phyloP scores from a whole-genome alignment of 768 basidiomycete genomes.

The Mycena crocata region DNA sequence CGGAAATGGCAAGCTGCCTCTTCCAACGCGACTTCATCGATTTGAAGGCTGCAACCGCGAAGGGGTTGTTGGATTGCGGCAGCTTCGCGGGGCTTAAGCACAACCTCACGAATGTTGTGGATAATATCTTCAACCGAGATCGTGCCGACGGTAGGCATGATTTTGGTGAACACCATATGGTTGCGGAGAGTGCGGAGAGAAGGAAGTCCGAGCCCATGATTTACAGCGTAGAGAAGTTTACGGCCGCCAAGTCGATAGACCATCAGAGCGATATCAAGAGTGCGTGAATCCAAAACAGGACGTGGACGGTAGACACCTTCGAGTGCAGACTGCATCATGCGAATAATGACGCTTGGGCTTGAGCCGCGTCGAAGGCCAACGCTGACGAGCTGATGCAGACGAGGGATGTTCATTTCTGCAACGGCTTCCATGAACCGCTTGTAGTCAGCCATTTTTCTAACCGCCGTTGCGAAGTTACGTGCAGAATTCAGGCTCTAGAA shows the following conservation, averaged over 20 bases:
- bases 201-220: conserved; percentile 19
- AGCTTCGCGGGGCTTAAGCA: conserved; percentile 9
- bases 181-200: conserved; percentile 26
- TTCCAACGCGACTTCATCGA: conserved; percentile 29
- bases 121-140: conserved; percentile 1
- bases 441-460: conserved; percentile 1
- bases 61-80: neutral
- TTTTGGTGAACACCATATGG: neutral
- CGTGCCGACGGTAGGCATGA: conserved; percentile 25
- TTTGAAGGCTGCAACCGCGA: conserved; percentile 21
- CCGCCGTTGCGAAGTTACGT: neutral
- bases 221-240: conserved; percentile 28
- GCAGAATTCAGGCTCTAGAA: conserved; percentile 9
- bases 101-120: conserved; percentile 26
- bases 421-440: conserved; percentile 21
- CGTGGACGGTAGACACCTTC: conserved; percentile 15
- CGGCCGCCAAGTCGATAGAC: conserved; percentile 22
- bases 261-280: conserved; percentile 22
- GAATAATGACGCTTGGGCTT: conserved; percentile 13
- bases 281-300: neutral
- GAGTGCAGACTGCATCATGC: conserved; percentile 19
- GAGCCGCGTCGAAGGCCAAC: conserved; percentile 18
- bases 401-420: conserved; percentile 10
- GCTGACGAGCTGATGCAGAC: neutral
- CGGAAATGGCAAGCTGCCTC: conserved; percentile 20